Evolutionary conservation across 139 green algal species (phyloP), one percentile per base, ranked within the genome.

Genomic region (Chlamydomonas sp.): DNA sequence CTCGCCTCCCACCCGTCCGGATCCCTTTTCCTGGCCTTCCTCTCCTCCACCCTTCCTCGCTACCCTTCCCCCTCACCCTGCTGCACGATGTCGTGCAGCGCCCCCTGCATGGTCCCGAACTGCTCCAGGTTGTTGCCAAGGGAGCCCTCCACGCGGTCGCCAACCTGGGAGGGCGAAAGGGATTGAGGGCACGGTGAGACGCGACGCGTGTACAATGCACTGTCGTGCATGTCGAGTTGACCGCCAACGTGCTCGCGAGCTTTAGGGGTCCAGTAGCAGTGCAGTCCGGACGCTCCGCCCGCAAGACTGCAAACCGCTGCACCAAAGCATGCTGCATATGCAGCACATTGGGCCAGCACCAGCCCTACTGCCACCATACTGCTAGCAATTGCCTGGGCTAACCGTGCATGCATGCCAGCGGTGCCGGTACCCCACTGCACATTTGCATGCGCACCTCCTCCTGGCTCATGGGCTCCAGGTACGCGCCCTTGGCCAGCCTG

Each of bases 11-110:
- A 10, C 64, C 64, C 64, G 64, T 17, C 31, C 31, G 31, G 31
- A 49, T 49, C 31, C 31, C 31, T 49, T 49, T 49, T 49, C 31
- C 31, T 49, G 58, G 58, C 58, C 66, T 14, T 58, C 76, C 2
- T 12, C n/a, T 31, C 20, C 73, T 61, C 73, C 5, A 15, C 73
- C 6, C 73, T 61, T 15, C 73, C 73, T 20, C 73, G 73, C 5
- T 6, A 58, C 60, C 77, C 14, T 49, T 69, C 8, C 69, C 18
- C 62, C 79, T 17, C 79, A 85, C 79, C 79, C 64, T 71, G 73
- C 80, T 78, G 68, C 59, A 85, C 78, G 68, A 85, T 85, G 68
- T 85, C 69, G 82, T 86, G 82, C 82, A 86, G 82, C 9, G 82
- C 82, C 71, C 82, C 82, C 72, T 86, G 82, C 20, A 86, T 74